These are phyloP conservation scores for Ceratocystiopsis brevicomis DNA, from an alignment of 2,329 filamentous ascomycete genomes.

Conservation along the genomic window DNA sequence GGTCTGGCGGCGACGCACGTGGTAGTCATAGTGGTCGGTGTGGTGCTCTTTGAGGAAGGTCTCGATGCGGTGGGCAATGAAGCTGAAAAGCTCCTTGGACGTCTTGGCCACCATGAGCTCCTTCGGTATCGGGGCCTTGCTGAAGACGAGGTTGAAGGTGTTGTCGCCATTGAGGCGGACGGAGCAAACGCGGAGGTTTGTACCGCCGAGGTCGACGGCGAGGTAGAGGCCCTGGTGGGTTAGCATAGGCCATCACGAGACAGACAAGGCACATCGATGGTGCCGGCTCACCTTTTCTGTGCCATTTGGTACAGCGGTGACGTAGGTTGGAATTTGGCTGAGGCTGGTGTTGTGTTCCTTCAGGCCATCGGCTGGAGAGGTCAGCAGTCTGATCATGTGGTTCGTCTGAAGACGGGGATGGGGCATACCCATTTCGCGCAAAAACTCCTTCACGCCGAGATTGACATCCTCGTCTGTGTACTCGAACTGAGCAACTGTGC, in stretches of 20 bases:
- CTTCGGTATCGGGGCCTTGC: slow-evolving; percentile 77
- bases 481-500: slow-evolving; percentile 70
- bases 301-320: slow-evolving; percentile 87
- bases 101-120: slow-evolving; percentile 81
- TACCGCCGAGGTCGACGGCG: slow-evolving; percentile 92
- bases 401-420: neutral
- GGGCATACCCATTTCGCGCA: slow-evolving; percentile 54
- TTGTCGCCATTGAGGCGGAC: slow-evolving; percentile 84
- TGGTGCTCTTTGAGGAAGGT: slow-evolving; percentile 75
- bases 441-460: slow-evolving; percentile 65
- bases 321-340: slow-evolving; percentile 94
- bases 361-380: slow-evolving; percentile 53
- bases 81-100: slow-evolving; percentile 72
- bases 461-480: slow-evolving; percentile 63
- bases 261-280: too few species aligned
- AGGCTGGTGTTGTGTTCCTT: slow-evolving; percentile 59
- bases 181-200: slow-evolving; percentile 95
- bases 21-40: slow-evolving; percentile 61
- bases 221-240: slow-evolving; percentile 64
- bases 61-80: slow-evolving; percentile 85
- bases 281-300: slow-evolving; percentile 61
- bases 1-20: slow-evolving; percentile 45
- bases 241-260: neutral
- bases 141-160: slow-evolving; percentile 84
- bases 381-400: neutral